phyloP scores from a whole-genome alignment of 2,329 filamentous ascomycete species.

The Huntiella bhutanensis region DNA sequence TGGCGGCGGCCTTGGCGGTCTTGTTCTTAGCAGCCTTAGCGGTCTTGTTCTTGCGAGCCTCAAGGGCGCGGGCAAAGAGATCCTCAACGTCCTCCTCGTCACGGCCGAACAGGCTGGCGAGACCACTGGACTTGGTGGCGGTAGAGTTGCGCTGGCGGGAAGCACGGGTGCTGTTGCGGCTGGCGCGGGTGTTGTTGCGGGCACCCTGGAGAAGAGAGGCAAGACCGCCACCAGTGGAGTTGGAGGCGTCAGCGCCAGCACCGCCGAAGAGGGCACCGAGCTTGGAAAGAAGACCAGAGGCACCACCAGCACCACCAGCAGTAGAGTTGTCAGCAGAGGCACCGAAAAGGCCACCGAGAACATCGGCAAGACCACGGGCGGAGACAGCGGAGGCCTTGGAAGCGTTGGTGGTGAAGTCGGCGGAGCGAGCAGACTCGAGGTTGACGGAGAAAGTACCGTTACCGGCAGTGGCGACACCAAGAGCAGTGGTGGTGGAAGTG shows the following conservation, averaged over 20 bases:
- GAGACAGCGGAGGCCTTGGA: slow-evolving; percentile 12
- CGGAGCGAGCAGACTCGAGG: slow-evolving; percentile 12
- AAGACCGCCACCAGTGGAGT: neutral
- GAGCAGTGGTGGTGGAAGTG: slow-evolving; percentile 11
- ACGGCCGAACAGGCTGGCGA: neutral
- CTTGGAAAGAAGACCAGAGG: neutral
- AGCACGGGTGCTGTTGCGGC: neutral
- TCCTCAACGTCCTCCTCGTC: neutral
- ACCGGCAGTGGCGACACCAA: slow-evolving; percentile 13
- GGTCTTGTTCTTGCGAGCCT: slow-evolving; percentile 3
- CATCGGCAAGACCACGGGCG: neutral
- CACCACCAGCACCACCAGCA: neutral
- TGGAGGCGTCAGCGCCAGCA: neutral
- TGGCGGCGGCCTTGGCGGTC: neutral
- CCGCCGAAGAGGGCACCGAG: neutral
- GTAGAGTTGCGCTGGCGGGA: neutral
- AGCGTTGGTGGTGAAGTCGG: slow-evolving; percentile 13
- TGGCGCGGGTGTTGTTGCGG: neutral
- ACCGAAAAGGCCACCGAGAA: neutral
- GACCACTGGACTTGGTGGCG: neutral
- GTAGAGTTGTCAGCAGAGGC: neutral
- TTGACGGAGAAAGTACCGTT: slow-evolving; percentile 14
- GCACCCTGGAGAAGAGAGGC: neutral
- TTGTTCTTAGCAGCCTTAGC: neutral
- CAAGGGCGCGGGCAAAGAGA: neutral